A percentile compares a stretch with the other conserved stretches of the same genome.
These are phyloP conservation scores for Lachnellula arida DNA, from an alignment of 2,329 filamentous ascomycete species.

Conservation along the genomic window DNA sequence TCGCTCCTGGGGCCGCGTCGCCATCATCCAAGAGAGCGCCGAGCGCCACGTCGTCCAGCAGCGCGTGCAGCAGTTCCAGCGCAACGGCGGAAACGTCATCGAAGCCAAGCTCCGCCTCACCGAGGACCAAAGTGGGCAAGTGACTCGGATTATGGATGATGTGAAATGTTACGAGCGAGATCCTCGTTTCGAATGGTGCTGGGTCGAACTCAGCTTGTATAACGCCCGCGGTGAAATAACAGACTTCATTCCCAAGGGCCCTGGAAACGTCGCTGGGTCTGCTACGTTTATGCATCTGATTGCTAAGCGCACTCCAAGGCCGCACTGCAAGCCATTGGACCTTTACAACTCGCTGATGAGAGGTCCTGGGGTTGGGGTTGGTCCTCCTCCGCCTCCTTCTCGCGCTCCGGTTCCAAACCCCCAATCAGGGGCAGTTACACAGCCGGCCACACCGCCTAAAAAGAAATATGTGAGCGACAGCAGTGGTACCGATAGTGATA, in stretches of 20 bases:
- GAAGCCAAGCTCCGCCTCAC: slow-evolving; percentile 16
- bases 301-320: slow-evolving; percentile 14
- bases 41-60: slow-evolving; percentile 1
- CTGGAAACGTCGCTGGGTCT: not conserved
- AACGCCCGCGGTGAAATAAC: slow-evolving; percentile 6
- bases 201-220: slow-evolving; percentile 18
- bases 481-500: slow-evolving; percentile 9
- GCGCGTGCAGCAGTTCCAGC: slow-evolving; percentile 9
- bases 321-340: slow-evolving; percentile 8
- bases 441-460: not conserved
- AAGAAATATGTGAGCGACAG: slow-evolving; percentile 7
- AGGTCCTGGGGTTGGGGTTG: not conserved
- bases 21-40: slow-evolving; percentile 13
- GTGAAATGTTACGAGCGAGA: slow-evolving; percentile 15
- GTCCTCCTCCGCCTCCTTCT: not conserved
- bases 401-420: not conserved
- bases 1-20: slow-evolving; percentile 12
- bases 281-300: slow-evolving; percentile 19
- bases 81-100: slow-evolving; percentile 12
- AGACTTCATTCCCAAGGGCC: not conserved
- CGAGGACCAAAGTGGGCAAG: slow-evolving; percentile 19
- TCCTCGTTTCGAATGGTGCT: slow-evolving; percentile 23
- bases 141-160: slow-evolving; percentile 21
- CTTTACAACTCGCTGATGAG: slow-evolving; percentile 12
- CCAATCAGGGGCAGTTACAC: not conserved